Conservation (phyloP, 2,329 filamentous ascomycete genomes). For the Dactylella cylindrospora region DNA sequence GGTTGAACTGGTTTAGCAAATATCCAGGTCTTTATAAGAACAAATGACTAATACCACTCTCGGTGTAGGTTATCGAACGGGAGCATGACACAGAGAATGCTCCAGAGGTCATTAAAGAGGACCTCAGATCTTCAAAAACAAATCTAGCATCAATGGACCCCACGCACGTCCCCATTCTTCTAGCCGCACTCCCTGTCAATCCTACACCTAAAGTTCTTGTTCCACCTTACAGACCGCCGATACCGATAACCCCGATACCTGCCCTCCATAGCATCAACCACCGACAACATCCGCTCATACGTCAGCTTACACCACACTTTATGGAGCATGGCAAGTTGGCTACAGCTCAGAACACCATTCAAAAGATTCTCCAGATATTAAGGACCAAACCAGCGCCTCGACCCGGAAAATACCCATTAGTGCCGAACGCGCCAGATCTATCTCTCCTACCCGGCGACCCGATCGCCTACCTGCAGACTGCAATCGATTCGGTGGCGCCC, state of each 20-base stretch:
- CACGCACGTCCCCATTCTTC: slow-evolving; percentile 38
- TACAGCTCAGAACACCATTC: slow-evolving; percentile 68
- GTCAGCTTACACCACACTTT: slow-evolving; percentile 84
- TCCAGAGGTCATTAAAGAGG: slow-evolving; percentile 67
- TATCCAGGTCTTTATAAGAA: not conserved
- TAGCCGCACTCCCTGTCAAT: slow-evolving; percentile 50
- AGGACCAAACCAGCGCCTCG: slow-evolving; percentile 80
- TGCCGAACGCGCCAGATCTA: slow-evolving; percentile 75
- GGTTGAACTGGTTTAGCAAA: not conserved
- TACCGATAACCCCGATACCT: slow-evolving; percentile 68
- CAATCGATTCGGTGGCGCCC: slow-evolving; percentile 89
- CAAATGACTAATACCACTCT: slow-evolving; percentile 7
- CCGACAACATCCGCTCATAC: slow-evolving; percentile 80
- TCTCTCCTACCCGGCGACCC: slow-evolving; percentile 84
- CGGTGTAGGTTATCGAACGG: slow-evolving; percentile 62
- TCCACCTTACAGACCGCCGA: slow-evolving; percentile 65
- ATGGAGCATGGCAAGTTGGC: slow-evolving; percentile 92
- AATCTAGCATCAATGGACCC: slow-evolving; percentile 49
- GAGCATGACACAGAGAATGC: slow-evolving; percentile 66
- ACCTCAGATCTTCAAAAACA: slow-evolving; percentile 47
- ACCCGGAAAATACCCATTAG: slow-evolving; percentile 68
- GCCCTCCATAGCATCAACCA: slow-evolving; percentile 68
- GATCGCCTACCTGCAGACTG: slow-evolving; percentile 81
- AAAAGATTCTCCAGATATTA: slow-evolving; percentile 60
- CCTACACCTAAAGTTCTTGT: slow-evolving; percentile 49